These are phyloP conservation scores for Fusarium sp. DNA, from an alignment of 2,329 filamentous ascomycete species.

Conservation along the genomic window DNA sequence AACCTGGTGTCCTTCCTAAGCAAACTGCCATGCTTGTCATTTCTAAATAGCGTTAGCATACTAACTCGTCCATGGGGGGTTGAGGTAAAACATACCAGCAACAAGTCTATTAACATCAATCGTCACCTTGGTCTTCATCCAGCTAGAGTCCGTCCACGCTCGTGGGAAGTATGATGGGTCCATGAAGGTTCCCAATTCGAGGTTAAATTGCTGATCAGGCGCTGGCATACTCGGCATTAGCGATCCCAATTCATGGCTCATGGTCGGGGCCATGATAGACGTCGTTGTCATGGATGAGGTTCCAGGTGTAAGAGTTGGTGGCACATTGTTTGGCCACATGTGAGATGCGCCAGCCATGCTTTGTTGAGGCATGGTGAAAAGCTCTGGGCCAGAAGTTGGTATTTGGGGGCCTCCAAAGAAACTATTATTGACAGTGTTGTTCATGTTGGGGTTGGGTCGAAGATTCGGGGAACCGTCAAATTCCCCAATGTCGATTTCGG, in stretches of 20 bases:
- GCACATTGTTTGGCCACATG: conserved; percentile 28
- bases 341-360: not conserved
- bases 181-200: conserved; percentile 20
- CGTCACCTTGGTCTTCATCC: conserved; percentile 49
- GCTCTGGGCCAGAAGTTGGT: conserved; percentile 4
- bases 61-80: too few species aligned
- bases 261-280: conserved; percentile 10
- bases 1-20: conserved; percentile 53
- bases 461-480: conserved; percentile 46
- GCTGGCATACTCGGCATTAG: conserved; percentile 11
- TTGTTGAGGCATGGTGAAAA: conserved; percentile 14
- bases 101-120: conserved; percentile 52
- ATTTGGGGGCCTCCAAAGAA: conserved; percentile 27
- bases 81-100: conserved; percentile 45
- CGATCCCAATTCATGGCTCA: conserved; percentile 16
- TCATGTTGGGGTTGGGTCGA: not conserved
- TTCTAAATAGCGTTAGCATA: conserved; percentile 46
- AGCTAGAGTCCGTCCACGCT: conserved; percentile 33
- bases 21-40: conserved; percentile 52
- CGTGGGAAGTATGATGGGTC: conserved; percentile 24
- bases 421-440: not conserved
- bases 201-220: conserved; percentile 20
- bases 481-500: conserved; percentile 63
- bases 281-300: conserved; percentile 17
- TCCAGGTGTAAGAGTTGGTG: conserved; percentile 17